Evolutionary conservation across 306 rosid genomes (phyloP).

Genomic region (Myrica gale): DNA sequence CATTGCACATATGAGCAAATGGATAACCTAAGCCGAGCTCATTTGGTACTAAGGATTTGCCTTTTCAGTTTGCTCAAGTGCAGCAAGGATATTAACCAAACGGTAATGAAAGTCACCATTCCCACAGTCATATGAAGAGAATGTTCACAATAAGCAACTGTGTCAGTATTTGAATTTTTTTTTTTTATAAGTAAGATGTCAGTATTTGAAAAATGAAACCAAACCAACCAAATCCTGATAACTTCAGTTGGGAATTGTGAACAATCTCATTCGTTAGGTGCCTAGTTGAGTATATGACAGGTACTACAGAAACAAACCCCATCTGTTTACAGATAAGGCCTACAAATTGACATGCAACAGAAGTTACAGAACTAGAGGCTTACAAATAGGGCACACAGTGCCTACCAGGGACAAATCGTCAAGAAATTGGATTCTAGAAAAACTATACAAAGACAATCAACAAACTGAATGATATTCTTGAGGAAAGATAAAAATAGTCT

Average conservation of each 20-base stretch:
- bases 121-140: not conserved
- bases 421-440: not conserved
- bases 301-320: not conserved
- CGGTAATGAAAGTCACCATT: too few species aligned
- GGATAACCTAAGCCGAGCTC: not conserved
- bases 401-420: not conserved
- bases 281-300: not conserved
- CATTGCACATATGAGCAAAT: not conserved
- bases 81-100: too few species aligned
- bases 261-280: not conserved
- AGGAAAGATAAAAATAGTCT: slow-evolving; percentile 9
- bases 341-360: not conserved
- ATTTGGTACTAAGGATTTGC: not conserved
- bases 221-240: not conserved
- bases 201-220: slow-evolving; percentile 1
- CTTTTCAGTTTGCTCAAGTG: not conserved
- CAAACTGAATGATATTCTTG: not conserved
- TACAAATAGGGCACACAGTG: not conserved
- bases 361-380: not conserved
- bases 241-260: not conserved
- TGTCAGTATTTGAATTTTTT: not conserved
- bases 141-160: not conserved
- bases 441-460: not conserved
- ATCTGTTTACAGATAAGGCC: not conserved
- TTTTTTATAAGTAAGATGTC: too few species aligned